phyloP scores from a whole-genome alignment of 768 basidiomycete genomes.

The Rickenella mellea region DNA sequence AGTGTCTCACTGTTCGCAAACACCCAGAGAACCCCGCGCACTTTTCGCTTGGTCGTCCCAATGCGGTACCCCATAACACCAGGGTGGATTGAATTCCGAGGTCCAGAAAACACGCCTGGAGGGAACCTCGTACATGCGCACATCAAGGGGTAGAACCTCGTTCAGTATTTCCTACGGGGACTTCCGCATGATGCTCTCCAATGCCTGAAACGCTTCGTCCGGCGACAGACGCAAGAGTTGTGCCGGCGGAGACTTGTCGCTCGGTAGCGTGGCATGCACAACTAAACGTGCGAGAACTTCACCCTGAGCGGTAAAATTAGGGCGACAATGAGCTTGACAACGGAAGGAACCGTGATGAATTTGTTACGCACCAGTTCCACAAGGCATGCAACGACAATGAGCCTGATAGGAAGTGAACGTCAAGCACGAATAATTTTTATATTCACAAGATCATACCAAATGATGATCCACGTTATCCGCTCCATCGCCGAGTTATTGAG shows the following conservation, averaged over 20 bases:
- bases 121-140: not conserved
- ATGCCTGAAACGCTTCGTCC: constrained; percentile 9
- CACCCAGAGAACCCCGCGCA: too few relatives aligned
- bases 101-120: not conserved
- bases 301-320: constrained; percentile 35
- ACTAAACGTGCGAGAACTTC: constrained; percentile 72
- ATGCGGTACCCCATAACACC: too few relatives aligned
- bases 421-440: constrained; percentile 33
- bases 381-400: constrained; percentile 84
- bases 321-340: not conserved
- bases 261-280: constrained; percentile 47
- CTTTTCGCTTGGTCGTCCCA: too few relatives aligned
- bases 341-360: not conserved
- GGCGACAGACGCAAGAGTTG: constrained; percentile 8
- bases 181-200: constrained; percentile 3
- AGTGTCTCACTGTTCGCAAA: too few relatives aligned
- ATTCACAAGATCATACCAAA: constrained; percentile 41
- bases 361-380: constrained; percentile 61
- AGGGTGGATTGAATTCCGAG: not conserved
- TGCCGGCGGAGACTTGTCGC: constrained; percentile 5
- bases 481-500: constrained; percentile 86
- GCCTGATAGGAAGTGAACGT: constrained; percentile 38
- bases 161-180: not conserved
- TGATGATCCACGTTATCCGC: constrained; percentile 76
- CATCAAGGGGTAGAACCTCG: too few relatives aligned